phyloP scores from a whole-genome alignment of 768 basidiomycete genomes.

The Pholiota conissans region DNA sequence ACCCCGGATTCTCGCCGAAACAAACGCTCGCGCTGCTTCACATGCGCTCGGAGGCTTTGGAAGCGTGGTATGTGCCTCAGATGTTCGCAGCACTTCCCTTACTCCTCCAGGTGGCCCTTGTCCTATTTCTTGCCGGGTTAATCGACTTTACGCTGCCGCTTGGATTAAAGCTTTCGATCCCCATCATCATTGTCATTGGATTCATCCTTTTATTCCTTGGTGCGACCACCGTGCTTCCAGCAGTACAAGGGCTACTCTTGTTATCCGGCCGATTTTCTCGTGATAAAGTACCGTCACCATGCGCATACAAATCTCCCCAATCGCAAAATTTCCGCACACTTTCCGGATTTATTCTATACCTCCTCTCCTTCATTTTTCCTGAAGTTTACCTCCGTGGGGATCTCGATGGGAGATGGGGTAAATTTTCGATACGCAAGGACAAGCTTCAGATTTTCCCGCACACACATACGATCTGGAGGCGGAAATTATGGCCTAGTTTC shows the following conservation, averaged over 20 bases:
- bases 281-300: background rate
- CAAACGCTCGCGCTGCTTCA: slow-evolving; percentile 16
- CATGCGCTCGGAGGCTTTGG: slow-evolving; percentile 25
- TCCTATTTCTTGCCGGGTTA: slow-evolving; percentile 27
- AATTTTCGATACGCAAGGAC: too few relatives aligned
- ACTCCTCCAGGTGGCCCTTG: slow-evolving; percentile 25
- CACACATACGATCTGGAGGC: too few relatives aligned
- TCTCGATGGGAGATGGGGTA: too few relatives aligned
- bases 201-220: slow-evolving; percentile 17
- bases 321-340: background rate
- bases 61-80: slow-evolving; percentile 24
- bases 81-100: slow-evolving; percentile 25
- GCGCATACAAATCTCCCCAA: slow-evolving; percentile 7
- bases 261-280: slow-evolving; percentile 1
- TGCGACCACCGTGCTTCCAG: slow-evolving; percentile 23
- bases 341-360: too few relatives aligned
- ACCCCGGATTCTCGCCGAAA: slow-evolving; percentile 1
- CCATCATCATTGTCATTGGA: slow-evolving; percentile 19
- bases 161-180: slow-evolving; percentile 17
- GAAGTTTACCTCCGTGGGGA: too few relatives aligned
- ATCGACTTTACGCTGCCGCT: slow-evolving; percentile 23
- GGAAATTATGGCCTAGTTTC: too few relatives aligned
- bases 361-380: too few relatives aligned
- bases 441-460: background rate
- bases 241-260: slow-evolving; percentile 12